Evolutionary conservation across 352 stramenopile species (phyloP), one percentile per base, ranked within the genome.

Genomic region (Pythium utonaiense): DNA sequence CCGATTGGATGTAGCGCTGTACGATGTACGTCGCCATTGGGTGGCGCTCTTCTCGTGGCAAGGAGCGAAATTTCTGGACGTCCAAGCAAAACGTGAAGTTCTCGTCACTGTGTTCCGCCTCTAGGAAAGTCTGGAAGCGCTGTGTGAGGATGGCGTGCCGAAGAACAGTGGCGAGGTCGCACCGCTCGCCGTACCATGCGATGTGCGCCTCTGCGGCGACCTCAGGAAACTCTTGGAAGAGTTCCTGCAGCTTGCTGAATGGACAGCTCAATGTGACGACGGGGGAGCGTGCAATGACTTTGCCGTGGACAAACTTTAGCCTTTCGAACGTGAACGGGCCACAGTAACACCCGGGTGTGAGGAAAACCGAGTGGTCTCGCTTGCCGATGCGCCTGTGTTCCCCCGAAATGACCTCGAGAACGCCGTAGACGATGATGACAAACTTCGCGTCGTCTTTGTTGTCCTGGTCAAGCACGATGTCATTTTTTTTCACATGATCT

Each of bases 21-120:
- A 64, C 65, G 27, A 91, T 88, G 41, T 79, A 65, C 6, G 60
- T 60, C 0, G 80, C 70, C 22, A 79, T 53, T 24, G 63, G 30
- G 3, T 68, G 67, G 27, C 75, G 73, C 21, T 74, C 70, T 13
- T 68, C 58, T 7, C 67, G 57, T 25, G 60, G 33, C 0, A 67
- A 47, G 0, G 53, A 31, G 9, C 78, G 75, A 31, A 82, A 91
- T 42, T 71, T 74, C 30, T 89, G 75, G 13, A 93, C 72, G 33
- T 88, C 77, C 24, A 87, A 62, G 44, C 81, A 88, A 47, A 93
- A 93, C 22, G 76, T 67, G 40, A 86, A 89, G 55, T 93, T 93
- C 47, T 93, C 83, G 36, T 91, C 83, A 14, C 80, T 91, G 48
- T 91, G 82, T 52, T 93, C 83, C 5, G 80, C 72, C 52, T 85